Base-by-base conservation (phyloP, 805 yeast genomes). In the Teunomyces cretensis region DNA sequence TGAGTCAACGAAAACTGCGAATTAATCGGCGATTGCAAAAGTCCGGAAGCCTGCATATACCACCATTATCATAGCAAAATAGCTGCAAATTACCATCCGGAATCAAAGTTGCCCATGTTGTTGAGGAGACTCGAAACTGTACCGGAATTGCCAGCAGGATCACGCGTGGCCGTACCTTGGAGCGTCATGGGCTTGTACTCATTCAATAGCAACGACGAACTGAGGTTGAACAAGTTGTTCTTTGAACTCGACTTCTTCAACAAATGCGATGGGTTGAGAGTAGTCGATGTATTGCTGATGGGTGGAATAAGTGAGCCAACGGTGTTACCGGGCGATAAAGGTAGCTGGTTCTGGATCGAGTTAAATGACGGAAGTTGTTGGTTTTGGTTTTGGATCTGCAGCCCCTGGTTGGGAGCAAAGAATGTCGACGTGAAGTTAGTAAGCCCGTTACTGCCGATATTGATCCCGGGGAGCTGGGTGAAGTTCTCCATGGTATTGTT, bases 291-390 rank as follows among this genome's bases (percentile, higher is more conserved):
- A 19, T 19, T 19, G 44, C 33, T 50, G 9, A 54, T 36, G 8
- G 57, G 54, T 5, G 62, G 61, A 6, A 51, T 47, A 14, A 49
- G 35, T 1, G 48, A 31, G 8, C 46, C 39, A 19, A 19, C 22
- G n/a, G 46, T 32, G 33, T 40, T 49, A 7, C 43, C 42, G 13
- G 68, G 67, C 5, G 67, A 59, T 2, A 56, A 37, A 2, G 70
- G 66, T n/a, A 66, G 47, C 33, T 58, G 63, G 51, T 61, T 64
- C 43, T 65, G 71, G 36, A 66, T 63, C n/a, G 63, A 49, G 46
- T 65, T 66, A 48, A 67, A 65, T 4, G 71, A 61, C 4, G 72
- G 72, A 7, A 67, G 46, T 48, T 63, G 70, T 37, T 65, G 70
- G 43, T 44, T 54, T 45, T 60, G 67, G 44, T 57, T 59, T 33